phyloP scores from a whole-genome alignment of 306 rosid species.

The Glycine latifolia region DNA sequence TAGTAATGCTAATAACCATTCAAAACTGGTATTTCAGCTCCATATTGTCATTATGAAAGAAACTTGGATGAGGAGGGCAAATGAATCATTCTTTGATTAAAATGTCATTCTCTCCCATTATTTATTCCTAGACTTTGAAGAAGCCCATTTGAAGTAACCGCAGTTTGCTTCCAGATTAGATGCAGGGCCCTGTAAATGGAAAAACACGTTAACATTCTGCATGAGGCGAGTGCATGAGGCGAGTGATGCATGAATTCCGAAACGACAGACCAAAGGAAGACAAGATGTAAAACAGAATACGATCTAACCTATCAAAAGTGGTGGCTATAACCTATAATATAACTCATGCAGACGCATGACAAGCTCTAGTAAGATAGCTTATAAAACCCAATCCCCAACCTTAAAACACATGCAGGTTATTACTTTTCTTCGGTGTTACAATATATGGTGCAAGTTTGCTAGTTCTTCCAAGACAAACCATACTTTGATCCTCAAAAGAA shows the following conservation, averaged over 20 bases:
- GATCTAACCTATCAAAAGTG: neutral
- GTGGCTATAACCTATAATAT: neutral
- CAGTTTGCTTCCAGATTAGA: constrained; percentile 95
- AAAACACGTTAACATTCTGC: constrained; percentile 28
- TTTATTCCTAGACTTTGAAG: constrained; percentile 74
- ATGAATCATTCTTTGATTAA: constrained; percentile 9
- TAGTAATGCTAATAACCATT: constrained; percentile 2
- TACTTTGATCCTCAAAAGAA: constrained; percentile 6
- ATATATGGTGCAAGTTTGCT: neutral
- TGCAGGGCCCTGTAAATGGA: constrained; percentile 78
- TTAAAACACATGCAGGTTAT: neutral
- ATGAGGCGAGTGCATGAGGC: neutral
- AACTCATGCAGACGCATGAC: neutral
- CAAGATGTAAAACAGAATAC: constrained; percentile 13
- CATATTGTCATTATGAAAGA: constrained; percentile 1
- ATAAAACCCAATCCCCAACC: neutral
- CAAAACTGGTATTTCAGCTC: constrained; percentile 33
- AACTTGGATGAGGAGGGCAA: neutral
- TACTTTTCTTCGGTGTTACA: neutral
- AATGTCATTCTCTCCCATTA: constrained; percentile 36
- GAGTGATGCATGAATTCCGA: constrained; percentile 6
- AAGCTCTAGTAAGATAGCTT: neutral
- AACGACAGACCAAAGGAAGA: neutral
- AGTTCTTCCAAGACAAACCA: neutral
- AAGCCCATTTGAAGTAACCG: constrained; percentile 88